A percentile compares a stretch with the other conserved stretches of the same genome.
Evolutionary conservation across 371 early-diverging fungal genomes (phyloP).

Genomic region (Apophysomyces variabilis): DNA sequence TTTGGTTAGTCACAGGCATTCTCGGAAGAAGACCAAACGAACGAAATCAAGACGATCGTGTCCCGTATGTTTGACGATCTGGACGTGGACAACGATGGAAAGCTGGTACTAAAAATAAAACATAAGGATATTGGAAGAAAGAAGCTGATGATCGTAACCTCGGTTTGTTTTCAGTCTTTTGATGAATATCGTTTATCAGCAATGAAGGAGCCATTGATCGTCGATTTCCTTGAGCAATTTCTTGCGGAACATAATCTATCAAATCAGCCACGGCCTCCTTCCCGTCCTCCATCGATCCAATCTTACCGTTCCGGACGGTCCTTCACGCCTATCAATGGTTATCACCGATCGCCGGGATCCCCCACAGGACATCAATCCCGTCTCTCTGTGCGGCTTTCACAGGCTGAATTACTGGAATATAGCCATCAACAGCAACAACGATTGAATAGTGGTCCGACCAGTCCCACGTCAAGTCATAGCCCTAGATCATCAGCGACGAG

Average conservation of each 20-base stretch:
- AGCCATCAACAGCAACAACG: conserved; percentile 37
- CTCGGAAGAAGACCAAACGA: conserved; percentile 74
- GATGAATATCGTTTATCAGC: conserved; percentile 82
- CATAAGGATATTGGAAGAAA: background rate
- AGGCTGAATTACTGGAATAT: conserved; percentile 49
- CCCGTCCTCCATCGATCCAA: conserved; percentile 55
- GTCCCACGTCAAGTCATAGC: conserved; percentile 31
- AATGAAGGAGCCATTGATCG: conserved; percentile 83
- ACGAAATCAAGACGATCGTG: conserved; percentile 68
- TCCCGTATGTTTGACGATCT: conserved; percentile 79
- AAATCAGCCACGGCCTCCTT: conserved; percentile 46
- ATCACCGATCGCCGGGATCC: conserved; percentile 12
- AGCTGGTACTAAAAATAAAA: conserved; percentile 53
- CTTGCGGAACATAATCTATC: conserved; percentile 58
- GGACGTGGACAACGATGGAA: conserved; percentile 84
- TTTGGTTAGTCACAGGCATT: conserved; percentile 57
- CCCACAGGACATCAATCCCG: conserved; percentile 20
- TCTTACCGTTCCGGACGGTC: conserved; percentile 38
- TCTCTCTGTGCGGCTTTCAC: conserved; percentile 38
- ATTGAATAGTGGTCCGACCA: conserved; percentile 30
- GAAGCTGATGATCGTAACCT: background rate
- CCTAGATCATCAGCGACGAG: conserved; percentile 26
- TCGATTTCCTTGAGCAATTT: conserved; percentile 81
- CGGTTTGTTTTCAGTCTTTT: conserved; percentile 55
- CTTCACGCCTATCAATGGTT: conserved; percentile 20